A percentile compares a stretch with the other conserved stretches of the same genome.
phyloP scores from a whole-genome alignment of 345 rosid species.

The Ricinus communis region DNA sequence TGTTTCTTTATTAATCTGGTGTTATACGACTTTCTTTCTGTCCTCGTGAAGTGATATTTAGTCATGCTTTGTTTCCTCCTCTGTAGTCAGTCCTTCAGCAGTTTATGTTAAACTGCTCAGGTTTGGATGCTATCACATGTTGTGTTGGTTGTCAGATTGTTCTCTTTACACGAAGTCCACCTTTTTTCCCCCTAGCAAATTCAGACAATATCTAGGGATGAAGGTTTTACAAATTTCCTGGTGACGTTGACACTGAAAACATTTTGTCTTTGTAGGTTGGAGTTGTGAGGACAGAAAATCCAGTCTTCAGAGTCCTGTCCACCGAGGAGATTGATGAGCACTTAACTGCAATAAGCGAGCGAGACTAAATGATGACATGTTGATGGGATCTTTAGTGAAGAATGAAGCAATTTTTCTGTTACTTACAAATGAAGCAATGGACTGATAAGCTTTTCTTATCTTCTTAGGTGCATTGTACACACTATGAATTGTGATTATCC shows the following conservation, averaged over 20 bases:
- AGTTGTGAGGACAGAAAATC: constrained; percentile 64
- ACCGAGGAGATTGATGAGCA: constrained; percentile 78
- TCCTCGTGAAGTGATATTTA: neutral
- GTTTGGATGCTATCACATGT: neutral
- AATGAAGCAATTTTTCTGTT: neutral
- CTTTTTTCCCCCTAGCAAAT: no score
- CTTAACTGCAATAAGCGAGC: constrained; percentile 78
- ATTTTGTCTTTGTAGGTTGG: constrained; percentile 47
- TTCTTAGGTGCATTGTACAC: neutral
- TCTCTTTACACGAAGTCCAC: no score
- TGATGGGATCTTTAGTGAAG: neutral
- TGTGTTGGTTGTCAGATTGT: neutral
- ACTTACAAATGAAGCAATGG: neutral
- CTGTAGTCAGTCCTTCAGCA: neutral
- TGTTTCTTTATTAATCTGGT: neutral
- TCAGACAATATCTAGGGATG: no score
- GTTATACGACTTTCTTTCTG: neutral
- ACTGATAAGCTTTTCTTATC: neutral
- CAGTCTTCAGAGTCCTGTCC: constrained; percentile 53
- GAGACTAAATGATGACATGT: constrained; percentile 38
- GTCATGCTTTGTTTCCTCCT: neutral
- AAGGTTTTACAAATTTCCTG: no score
- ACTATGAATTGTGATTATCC: neutral
- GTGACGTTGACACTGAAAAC: neutral
- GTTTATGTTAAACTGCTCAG: neutral